These are phyloP conservation scores for Tuber umbilicatum DNA, from an alignment of 495 filamentous ascomycete genomes.

Conservation along the genomic window DNA sequence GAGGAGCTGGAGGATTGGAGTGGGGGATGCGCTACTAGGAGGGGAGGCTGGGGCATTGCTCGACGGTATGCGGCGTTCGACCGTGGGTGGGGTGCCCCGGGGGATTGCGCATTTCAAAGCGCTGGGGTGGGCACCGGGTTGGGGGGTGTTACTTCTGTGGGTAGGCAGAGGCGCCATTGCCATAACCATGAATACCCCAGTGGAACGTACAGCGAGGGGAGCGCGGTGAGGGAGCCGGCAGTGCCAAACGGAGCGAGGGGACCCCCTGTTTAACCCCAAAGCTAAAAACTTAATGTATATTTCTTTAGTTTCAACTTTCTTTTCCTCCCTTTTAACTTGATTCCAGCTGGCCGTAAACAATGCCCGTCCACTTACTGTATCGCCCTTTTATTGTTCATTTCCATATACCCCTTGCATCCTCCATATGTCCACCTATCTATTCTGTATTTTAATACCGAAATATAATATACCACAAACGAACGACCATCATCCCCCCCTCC, in stretches of 20 bases:
- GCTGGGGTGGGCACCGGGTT: neutral
- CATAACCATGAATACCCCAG: neutral
- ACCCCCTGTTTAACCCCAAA: neutral
- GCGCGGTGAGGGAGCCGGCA: neutral
- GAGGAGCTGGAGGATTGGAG: conserved; percentile 35
- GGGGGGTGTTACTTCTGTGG: neutral
- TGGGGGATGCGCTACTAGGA: conserved; percentile 34
- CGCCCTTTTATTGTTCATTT: neutral
- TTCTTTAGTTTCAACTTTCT: neutral
- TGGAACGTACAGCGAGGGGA: neutral
- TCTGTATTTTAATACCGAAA: neutral
- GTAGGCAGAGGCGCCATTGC: neutral
- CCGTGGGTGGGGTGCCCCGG: conserved; percentile 29
- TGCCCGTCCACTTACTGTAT: neutral
- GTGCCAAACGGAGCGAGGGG: neutral
- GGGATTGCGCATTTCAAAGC: conserved; percentile 15
- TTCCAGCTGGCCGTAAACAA: neutral
- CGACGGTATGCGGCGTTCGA: conserved; percentile 13
- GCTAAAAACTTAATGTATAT: neutral
- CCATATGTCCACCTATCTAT: neutral
- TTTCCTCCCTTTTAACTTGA: neutral
- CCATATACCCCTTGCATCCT: neutral
- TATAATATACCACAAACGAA: neutral
- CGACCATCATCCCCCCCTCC: neutral
- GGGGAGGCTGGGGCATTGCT: conserved; percentile 38